These are phyloP conservation scores for Moringa oleifera DNA, from an alignment of 345 rosid species.

Conservation along the genomic window DNA sequence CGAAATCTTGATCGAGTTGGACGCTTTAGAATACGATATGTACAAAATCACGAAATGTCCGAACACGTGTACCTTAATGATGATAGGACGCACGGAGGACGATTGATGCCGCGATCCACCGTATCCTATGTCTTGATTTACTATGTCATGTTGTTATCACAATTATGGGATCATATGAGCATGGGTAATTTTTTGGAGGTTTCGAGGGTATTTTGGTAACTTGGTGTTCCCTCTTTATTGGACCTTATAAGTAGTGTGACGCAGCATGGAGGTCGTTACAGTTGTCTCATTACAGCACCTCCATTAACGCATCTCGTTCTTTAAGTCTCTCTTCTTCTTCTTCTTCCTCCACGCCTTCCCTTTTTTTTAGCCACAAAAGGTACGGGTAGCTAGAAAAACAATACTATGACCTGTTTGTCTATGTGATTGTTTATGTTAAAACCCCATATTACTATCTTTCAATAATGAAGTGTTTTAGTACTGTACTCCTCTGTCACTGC, in stretches of 20 bases:
- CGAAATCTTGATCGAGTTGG: too few species aligned
- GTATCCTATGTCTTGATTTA: not conserved
- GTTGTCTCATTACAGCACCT: not conserved
- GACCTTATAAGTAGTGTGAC: constrained; percentile 23
- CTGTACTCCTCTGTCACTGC: too few species aligned
- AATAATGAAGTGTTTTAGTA: too few species aligned
- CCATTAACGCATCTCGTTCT: not conserved
- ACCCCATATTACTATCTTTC: too few species aligned
- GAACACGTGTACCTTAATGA: constrained; percentile 58
- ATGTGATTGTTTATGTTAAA: too few species aligned
- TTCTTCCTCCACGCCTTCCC: not conserved
- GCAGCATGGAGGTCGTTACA: constrained; percentile 24
- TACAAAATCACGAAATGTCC: constrained; percentile 15
- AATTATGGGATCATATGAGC: not conserved
- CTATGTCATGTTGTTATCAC: constrained; percentile 6
- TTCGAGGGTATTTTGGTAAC: constrained; percentile 30
- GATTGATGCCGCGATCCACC: constrained; percentile 15
- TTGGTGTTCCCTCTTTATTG: constrained; percentile 20
- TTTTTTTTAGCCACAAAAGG: constrained; percentile 5
- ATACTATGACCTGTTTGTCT: too few species aligned
- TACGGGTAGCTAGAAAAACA: too few species aligned
- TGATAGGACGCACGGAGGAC: constrained; percentile 7
- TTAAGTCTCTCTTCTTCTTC: not conserved
- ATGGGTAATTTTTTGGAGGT: not conserved
- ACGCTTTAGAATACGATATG: too few species aligned